Evolutionary conservation across 805 yeast genomes (phyloP).

Genomic region (Lipomyces kockii): DNA sequence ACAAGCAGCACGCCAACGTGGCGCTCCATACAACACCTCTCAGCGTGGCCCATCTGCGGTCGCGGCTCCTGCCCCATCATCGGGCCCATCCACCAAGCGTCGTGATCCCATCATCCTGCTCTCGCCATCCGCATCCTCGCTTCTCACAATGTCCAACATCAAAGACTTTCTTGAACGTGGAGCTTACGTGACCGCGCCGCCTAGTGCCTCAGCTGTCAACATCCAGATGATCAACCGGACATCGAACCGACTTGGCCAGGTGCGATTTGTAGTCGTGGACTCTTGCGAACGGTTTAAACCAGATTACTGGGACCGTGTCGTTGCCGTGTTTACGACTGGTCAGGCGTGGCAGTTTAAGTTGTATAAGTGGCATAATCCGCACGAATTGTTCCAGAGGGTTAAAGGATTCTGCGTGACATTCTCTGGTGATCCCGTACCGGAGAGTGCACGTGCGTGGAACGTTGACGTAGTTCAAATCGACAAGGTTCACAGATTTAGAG

Average conservation of each 20-base stretch:
- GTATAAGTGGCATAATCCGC: conserved; percentile 83
- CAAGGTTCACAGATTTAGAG: conserved; percentile 71
- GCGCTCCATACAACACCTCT: neutral
- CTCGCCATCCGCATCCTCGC: conserved; percentile 79
- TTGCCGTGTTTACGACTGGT: conserved; percentile 95
- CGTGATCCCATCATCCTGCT: conserved; percentile 72
- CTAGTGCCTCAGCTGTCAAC: conserved; percentile 40
- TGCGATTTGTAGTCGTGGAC: conserved; percentile 80
- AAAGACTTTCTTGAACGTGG: conserved; percentile 77
- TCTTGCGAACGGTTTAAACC: conserved; percentile 88
- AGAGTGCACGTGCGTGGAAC: conserved; percentile 82
- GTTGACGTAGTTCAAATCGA: conserved; percentile 79
- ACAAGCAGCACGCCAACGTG: neutral
- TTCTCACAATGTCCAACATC: conserved; percentile 66
- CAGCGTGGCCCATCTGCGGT: conserved; percentile 8
- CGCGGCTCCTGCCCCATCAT: conserved; percentile 1
- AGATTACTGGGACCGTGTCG: conserved; percentile 97
- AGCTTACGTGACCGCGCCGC: conserved; percentile 57
- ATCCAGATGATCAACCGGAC: conserved; percentile 59
- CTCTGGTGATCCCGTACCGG: conserved; percentile 79
- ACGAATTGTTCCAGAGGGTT: conserved; percentile 75
- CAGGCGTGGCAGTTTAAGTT: conserved; percentile 95
- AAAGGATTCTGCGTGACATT: conserved; percentile 81
- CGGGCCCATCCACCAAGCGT: conserved; percentile 43
- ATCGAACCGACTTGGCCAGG: conserved; percentile 60